Conservation (phyloP, 768 basidiomycete genomes). For the Trametopsis cervina region DNA sequence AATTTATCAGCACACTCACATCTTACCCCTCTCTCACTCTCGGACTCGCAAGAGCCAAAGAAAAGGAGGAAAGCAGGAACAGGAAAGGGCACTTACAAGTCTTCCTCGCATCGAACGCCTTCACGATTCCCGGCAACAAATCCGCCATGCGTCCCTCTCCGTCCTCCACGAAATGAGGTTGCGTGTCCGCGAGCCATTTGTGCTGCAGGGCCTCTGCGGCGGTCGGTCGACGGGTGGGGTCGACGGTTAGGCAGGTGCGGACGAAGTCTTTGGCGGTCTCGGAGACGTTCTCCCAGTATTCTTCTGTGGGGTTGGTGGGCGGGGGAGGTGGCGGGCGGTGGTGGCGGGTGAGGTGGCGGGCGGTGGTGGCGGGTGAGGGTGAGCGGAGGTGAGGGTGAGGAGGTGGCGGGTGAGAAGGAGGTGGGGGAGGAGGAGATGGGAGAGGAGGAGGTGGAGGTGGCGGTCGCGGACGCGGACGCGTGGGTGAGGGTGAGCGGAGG, state of each 20-base stretch:
- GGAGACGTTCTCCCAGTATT: constrained; percentile 86
- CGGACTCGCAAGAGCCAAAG: too few relatives aligned
- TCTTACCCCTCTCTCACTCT: too few relatives aligned
- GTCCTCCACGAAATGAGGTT: constrained; percentile 67
- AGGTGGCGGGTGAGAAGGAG: too few relatives aligned
- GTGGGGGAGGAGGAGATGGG: too few relatives aligned
- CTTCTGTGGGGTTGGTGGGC: too few relatives aligned
- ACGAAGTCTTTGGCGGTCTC: constrained; percentile 83
- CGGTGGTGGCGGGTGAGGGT: constrained; percentile 15
- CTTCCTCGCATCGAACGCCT: constrained; percentile 81
- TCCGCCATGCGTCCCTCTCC: constrained; percentile 60
- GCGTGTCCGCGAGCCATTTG: constrained; percentile 67
- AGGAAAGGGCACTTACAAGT: constrained; percentile 51
- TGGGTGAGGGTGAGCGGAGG: too few relatives aligned
- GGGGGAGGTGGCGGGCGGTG: too few relatives aligned
- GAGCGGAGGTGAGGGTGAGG: too few relatives aligned
- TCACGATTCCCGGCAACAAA: constrained; percentile 85
- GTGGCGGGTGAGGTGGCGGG: too few relatives aligned
- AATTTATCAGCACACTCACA: constrained; percentile 5
- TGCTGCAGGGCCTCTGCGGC: constrained; percentile 70
- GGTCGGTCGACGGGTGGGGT: constrained; percentile 75
- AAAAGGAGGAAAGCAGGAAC: neutral
- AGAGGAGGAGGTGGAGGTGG: too few relatives aligned
- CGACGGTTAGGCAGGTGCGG: constrained; percentile 71
- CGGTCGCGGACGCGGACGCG: too few relatives aligned